Evolutionary conservation across 768 basidiomycete genomes (phyloP), one percentile per base, ranked within the genome.

Genomic region (Amanita exitialis): DNA sequence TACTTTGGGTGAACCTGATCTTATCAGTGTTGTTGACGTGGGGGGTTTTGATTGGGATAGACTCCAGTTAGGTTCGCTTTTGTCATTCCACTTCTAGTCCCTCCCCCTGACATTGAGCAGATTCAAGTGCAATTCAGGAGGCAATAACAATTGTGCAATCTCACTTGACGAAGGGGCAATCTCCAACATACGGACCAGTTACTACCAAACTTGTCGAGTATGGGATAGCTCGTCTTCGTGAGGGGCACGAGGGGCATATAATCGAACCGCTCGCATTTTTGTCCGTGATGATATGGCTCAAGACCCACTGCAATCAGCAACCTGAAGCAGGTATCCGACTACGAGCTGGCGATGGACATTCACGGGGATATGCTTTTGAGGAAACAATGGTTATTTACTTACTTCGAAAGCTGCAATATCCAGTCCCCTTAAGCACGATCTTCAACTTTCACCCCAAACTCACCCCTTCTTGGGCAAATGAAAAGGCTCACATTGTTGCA

Each of bases 191-290:
- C 3, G 34, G 34, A 34, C 34, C 34, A 2, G 34, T 34, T 3
- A 10, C 34, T 9, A 15, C 34, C 2, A 23, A 23, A 23, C 23
- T 23, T 23, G 23, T 23, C 23, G 23, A 23, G 4, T 23, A 23
- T 2, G 34, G 34, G 3, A 34, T 34, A 34, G 34, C 34, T 34
- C 15, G 8, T 7, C 57, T 56, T 15, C 49, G 52, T 44, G 23
- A 51, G 8, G 34, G 41, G 32, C 55, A 56, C 55, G 16, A 39
- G n/a, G 49, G 57, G 43, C 47, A 54, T 36, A 58, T 56, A 53
- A 36, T 58, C 20, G 57, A 58, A 49, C 57, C 57, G 30, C 56
- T 58, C 42, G 53, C 53, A 28, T 56, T 58, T 54, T 44, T 57
- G 44, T 58, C 56, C 12, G 13, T 58, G 12, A 47, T 57, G 56